These are phyloP conservation scores for Lentinus brumalis DNA, from an alignment of 768 basidiomycete species.

Conservation along the genomic window DNA sequence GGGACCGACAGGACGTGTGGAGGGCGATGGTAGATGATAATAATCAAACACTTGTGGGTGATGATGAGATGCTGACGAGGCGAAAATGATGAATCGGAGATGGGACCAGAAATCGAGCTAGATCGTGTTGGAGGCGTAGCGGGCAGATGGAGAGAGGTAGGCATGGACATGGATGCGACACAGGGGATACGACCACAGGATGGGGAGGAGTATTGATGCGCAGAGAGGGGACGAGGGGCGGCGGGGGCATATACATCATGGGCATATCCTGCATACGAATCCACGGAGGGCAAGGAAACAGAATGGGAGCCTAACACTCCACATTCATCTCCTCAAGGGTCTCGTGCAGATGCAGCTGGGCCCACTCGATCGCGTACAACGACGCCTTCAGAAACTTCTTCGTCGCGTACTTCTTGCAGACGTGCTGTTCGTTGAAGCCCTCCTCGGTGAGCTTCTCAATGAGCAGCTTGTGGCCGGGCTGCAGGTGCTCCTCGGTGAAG, in stretches of 20 bases:
- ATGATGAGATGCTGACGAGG: constrained; percentile 22
- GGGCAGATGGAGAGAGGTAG: constrained; percentile 4
- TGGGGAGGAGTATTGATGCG: constrained; percentile 8
- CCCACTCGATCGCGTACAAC: constrained; percentile 76
- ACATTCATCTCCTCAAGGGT: constrained; percentile 45
- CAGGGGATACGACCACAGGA: constrained; percentile 14
- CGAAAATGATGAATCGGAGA: constrained; percentile 13
- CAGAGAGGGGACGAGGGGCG: neutral
- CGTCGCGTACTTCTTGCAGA: constrained; percentile 95
- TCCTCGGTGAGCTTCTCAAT: constrained; percentile 80
- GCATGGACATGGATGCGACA: constrained; percentile 11
- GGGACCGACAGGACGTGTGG: constrained; percentile 20
- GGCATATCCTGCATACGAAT: constrained; percentile 19
- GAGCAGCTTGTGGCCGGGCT: constrained; percentile 78
- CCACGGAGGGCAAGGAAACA: neutral
- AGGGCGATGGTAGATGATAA: constrained; percentile 22
- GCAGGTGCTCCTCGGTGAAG: constrained; percentile 86
- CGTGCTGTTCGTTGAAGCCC: constrained; percentile 81
- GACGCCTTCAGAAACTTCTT: constrained; percentile 98
- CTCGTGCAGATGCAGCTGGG: constrained; percentile 49
- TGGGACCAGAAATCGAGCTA: constrained; percentile 19
- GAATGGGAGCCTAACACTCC: constrained; percentile 37
- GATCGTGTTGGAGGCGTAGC: constrained; percentile 18
- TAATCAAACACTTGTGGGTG: constrained; percentile 29
- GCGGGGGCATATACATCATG: constrained; percentile 19